Percentiles rank a stretch among this genome's conserved stretches.
phyloP scores from a whole-genome alignment of 805 yeast species.

The Blastobotrys americana region DNA sequence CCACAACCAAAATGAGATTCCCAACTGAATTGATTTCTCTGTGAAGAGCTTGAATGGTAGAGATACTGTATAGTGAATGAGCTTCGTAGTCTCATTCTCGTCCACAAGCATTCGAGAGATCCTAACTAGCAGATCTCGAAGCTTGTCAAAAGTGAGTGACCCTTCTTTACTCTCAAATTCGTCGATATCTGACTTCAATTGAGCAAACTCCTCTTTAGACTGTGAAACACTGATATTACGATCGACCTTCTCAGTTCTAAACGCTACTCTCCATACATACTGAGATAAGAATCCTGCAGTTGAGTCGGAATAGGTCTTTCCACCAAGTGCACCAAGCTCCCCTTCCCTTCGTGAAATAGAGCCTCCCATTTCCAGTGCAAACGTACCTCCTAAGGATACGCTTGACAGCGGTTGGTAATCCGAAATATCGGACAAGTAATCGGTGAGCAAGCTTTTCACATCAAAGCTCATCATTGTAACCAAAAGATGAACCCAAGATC shows the following conservation, averaged over 20 bases:
- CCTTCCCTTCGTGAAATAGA: conserved; percentile 57
- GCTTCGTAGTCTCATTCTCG: conserved; percentile 7
- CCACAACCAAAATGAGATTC: conserved; percentile 74
- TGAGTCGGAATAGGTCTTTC: conserved; percentile 40
- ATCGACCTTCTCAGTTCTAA: conserved; percentile 10
- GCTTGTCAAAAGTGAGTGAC: conserved; percentile 21
- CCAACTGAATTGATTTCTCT: conserved; percentile 50
- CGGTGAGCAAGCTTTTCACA: conserved; percentile 68
- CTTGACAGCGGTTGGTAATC: conserved; percentile 33
- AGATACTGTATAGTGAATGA: conserved; percentile 22
- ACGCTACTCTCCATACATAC: conserved; percentile 59
- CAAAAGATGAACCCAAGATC: conserved; percentile 57
- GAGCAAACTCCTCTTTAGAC: conserved; percentile 3
- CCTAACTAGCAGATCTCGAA: conserved; percentile 26
- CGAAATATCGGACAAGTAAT: conserved; percentile 53
- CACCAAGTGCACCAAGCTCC: conserved; percentile 41
- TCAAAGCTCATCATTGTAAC: conserved; percentile 60
- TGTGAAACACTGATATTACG: neutral
- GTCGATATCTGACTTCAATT: conserved; percentile 17
- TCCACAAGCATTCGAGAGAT: conserved; percentile 33
- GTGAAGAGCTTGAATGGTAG: conserved; percentile 68
- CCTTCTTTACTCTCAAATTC: neutral
- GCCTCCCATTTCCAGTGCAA: conserved; percentile 87
- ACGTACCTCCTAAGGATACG: conserved; percentile 75
- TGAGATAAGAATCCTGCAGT: conserved; percentile 70